phyloP scores from a whole-genome alignment of 1,284 basidiomycete species.

The Melampsora larici-populina region DNA sequence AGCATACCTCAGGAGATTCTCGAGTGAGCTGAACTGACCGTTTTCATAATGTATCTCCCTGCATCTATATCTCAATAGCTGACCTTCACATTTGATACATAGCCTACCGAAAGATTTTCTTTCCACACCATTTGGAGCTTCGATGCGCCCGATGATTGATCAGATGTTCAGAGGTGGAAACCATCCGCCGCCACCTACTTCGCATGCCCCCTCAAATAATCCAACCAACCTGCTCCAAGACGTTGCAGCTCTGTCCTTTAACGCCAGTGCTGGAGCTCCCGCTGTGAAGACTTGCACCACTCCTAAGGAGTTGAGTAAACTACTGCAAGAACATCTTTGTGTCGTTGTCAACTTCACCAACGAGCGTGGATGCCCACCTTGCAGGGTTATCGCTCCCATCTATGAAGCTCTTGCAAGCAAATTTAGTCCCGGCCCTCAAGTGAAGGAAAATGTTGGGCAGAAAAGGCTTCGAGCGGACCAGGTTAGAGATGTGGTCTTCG shows the following conservation, averaged over 20 bases:
- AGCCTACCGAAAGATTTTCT: slow-evolving; percentile 53
- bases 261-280: neutral
- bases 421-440: slow-evolving; percentile 43
- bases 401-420: slow-evolving; percentile 51
- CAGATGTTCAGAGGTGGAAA: slow-evolving; percentile 46
- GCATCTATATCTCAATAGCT: neutral
- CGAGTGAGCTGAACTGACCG: slow-evolving; percentile 8
- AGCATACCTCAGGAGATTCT: slow-evolving; percentile 37
- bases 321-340: slow-evolving; percentile 47
- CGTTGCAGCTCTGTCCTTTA: slow-evolving; percentile 30
- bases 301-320: slow-evolving; percentile 47
- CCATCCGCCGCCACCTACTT: slow-evolving; percentile 11
- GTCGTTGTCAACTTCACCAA: slow-evolving; percentile 53
- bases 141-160: slow-evolving; percentile 54
- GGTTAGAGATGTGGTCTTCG: slow-evolving; percentile 48
- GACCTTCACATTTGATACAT: slow-evolving; percentile 46
- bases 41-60: neutral
- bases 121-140: slow-evolving; percentile 54
- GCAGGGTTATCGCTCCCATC: slow-evolving; percentile 50
- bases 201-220: slow-evolving; percentile 3
- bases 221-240: slow-evolving; percentile 27
- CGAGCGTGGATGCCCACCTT: slow-evolving; percentile 51
- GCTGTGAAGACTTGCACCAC: slow-evolving; percentile 47
- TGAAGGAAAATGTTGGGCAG: slow-evolving; percentile 23
- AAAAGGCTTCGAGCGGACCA: slow-evolving; percentile 2